These are phyloP conservation scores for Coprinopsis cinerea DNA, from an alignment of 768 basidiomycete species.

Conservation along the genomic window DNA sequence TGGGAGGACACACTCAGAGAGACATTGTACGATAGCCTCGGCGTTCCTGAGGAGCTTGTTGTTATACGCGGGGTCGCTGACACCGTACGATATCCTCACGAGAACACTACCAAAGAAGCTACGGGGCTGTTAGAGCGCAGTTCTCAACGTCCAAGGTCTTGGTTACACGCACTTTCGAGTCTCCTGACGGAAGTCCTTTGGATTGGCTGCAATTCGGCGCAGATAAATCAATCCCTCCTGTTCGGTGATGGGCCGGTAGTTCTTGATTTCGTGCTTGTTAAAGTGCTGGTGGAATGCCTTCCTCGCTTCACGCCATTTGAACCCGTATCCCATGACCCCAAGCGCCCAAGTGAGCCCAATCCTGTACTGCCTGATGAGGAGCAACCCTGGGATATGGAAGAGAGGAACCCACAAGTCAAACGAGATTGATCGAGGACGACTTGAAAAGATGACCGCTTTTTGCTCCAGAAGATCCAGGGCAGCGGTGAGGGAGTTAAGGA, in stretches of 20 bases:
- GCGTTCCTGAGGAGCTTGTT: conserved; percentile 30
- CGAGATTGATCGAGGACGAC: conserved; percentile 25
- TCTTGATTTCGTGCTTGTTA: conserved; percentile 12
- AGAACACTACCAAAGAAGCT: conserved; percentile 15
- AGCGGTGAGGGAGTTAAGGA: background rate
- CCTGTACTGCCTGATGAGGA: background rate
- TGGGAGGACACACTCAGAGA: conserved; percentile 18
- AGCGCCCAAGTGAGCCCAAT: conserved; percentile 38
- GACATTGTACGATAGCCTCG: conserved; percentile 20
- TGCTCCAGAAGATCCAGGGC: conserved; percentile 10
- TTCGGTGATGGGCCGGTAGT: conserved; percentile 15
- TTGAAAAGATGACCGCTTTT: conserved; percentile 6
- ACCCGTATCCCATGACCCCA: conserved; percentile 28
- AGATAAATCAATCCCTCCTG: background rate
- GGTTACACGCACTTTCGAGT: conserved; percentile 1
- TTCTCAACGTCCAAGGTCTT: too few relatives aligned
- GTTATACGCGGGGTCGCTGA: conserved; percentile 18
- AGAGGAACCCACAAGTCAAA: conserved; percentile 33
- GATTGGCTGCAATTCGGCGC: background rate
- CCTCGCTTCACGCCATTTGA: conserved; percentile 19
- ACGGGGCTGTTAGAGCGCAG: too few relatives aligned
- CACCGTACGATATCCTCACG: conserved; percentile 21
- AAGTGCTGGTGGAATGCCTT: conserved; percentile 22
- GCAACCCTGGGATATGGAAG: background rate
- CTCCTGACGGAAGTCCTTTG: background rate